These are phyloP conservation scores for Pythium brachiatum DNA, from an alignment of 352 stramenopile genomes.

Conservation along the genomic window DNA sequence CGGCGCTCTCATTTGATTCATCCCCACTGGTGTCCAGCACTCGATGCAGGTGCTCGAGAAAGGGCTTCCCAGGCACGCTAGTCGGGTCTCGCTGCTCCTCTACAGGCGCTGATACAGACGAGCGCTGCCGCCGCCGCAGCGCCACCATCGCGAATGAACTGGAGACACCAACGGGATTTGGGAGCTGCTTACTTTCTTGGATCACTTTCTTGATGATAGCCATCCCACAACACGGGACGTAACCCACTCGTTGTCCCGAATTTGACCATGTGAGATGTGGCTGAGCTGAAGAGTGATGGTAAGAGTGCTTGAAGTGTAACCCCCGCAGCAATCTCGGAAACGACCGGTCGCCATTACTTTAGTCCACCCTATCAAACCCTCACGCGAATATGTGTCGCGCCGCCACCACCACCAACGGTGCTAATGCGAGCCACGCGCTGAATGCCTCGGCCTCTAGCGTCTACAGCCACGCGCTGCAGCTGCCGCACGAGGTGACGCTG, in stretches of 20 bases:
- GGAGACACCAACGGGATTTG: no score
- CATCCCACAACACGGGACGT: background rate
- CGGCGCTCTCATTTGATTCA: background rate
- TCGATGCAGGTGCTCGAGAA: conserved; percentile 14
- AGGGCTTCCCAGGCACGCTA: conserved; percentile 14
- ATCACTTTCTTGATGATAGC: background rate
- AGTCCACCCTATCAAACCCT: background rate
- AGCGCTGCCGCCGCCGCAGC: conserved; percentile 2
- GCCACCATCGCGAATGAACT: background rate
- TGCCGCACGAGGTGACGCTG: conserved; percentile 21
- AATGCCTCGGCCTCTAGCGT: background rate
- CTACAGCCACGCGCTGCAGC: background rate
- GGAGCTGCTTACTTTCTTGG: background rate
- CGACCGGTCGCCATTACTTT: background rate
- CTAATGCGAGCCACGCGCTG: background rate
- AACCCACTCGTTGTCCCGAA: background rate
- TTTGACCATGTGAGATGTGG: no score
- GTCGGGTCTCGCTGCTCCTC: conserved; percentile 6
- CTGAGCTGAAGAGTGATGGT: conserved; percentile 2
- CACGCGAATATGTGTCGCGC: background rate
- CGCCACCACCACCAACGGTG: background rate
- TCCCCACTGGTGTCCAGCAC: background rate
- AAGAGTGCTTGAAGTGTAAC: background rate
- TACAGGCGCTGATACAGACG: background rate
- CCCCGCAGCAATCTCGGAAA: background rate